Base-by-base conservation (phyloP, 2,329 filamentous ascomycete genomes). In the Eutypella sp. region DNA sequence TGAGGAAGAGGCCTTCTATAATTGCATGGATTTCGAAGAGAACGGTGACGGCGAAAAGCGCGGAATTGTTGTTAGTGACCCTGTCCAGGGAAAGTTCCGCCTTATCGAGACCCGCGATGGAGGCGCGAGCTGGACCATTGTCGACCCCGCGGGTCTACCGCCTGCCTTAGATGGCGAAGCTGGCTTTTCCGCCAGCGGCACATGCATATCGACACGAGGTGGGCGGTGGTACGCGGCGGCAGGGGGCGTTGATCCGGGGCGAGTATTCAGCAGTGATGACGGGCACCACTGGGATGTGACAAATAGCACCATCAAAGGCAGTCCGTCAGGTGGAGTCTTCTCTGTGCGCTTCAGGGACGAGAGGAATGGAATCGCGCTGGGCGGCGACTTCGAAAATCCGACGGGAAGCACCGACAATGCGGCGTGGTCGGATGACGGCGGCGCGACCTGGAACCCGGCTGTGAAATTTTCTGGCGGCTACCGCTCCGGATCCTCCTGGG, bases 141-240 rank as follows among this genome's bases (percentile, higher is more conserved):
- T 63, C 2, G 54, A 61, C 19, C n/a, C 54, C 0, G 34, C 25
- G 23, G 58, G 55, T 9, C 61, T 65, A 54, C 51, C 53, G 18
- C 43, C 52, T 1, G 61, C 61, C 1, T 41, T 55, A n/a, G 49
- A 49, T 0, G 62, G 63, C 1, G 62, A 65, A 44, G 52, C 57
- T 9, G 61, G 55, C 0, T 66, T 67, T 33, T 58, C 64, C 1
- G 63, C 62, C 7, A 66, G 62, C 39, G 64, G 64, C 2, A 64
- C 63, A 5, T 66, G 64, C 44, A 55, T 66, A 3, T 49, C 55
- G 2, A 58, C 61, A 2, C 48, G 52, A 9, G 55, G 54, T 4
- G 59, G 58, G 0, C 51, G 56, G 9, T 62, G 56, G 58, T 64
- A 64, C 42, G 41, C 62, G 15, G 60, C 56, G 1, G 49, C 58